Percentiles rank a stretch among this genome's conserved stretches.
These are phyloP conservation scores for Petasospora fabianii DNA, from an alignment of 1,139 yeast genomes.

Conservation along the genomic window DNA sequence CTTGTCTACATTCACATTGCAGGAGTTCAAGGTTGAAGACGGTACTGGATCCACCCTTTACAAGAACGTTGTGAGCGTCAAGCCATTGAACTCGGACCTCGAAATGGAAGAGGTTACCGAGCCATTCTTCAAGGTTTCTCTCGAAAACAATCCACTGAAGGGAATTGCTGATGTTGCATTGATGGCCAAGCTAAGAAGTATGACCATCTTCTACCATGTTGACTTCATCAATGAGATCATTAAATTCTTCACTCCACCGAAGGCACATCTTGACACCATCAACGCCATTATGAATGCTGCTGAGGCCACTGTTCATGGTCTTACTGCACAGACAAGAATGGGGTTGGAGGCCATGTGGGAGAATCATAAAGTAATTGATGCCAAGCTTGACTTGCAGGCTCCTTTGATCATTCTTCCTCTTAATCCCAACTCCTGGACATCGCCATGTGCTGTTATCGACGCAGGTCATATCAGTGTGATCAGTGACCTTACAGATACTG, in stretches of 20 bases:
- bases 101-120: constrained; percentile 24
- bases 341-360: constrained; percentile 92
- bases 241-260: constrained; percentile 81
- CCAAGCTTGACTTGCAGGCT: constrained; percentile 86
- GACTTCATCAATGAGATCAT: constrained; percentile 72
- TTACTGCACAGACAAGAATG: constrained; percentile 83
- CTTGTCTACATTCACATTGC: constrained; percentile 65
- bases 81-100: constrained; percentile 45
- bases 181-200: constrained; percentile 72
- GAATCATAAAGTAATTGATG: constrained; percentile 86
- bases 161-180: constrained; percentile 77
- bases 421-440: constrained; percentile 71
- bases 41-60: constrained; percentile 72
- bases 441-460: constrained; percentile 90
- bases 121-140: constrained; percentile 79
- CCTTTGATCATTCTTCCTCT: constrained; percentile 89
- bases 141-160: constrained; percentile 85
- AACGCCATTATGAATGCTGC: constrained; percentile 95
- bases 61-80: constrained; percentile 86
- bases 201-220: constrained; percentile 87
- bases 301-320: constrained; percentile 88
- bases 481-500: constrained; percentile 76
- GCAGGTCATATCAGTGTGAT: constrained; percentile 90
- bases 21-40: constrained; percentile 83
- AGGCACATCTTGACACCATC: constrained; percentile 79